Evolutionary conservation across 1,284 basidiomycete genomes (phyloP).

Genomic region (Moniliella sp.): DNA sequence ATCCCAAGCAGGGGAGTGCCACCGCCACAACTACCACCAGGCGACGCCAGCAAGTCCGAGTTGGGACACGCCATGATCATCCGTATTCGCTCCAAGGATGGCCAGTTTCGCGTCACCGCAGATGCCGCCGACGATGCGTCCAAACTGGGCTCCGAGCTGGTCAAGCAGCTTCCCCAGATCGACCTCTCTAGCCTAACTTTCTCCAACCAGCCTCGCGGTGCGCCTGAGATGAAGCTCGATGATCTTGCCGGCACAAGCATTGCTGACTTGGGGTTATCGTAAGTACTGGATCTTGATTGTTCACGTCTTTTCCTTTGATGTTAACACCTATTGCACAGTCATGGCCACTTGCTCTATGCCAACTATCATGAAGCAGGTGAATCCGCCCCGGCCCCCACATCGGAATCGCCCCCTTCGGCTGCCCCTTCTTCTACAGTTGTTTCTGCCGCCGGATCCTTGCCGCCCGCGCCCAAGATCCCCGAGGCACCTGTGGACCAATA

Average conservation of each 20-base stretch:
- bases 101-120: conserved; percentile 71
- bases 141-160: conserved; percentile 39
- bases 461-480: conserved; percentile 40
- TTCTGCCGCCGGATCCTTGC: conserved; percentile 10
- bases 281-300: conserved; percentile 26
- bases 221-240: conserved; percentile 50
- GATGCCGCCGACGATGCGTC: conserved; percentile 49
- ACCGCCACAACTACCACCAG: too few relatives aligned
- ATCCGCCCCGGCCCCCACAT: too few relatives aligned
- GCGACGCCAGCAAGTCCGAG: too few relatives aligned
- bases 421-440: conserved; percentile 18
- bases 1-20: too few relatives aligned
- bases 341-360: conserved; percentile 78
- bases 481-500: conserved; percentile 69
- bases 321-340: conserved; percentile 39
- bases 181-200: conserved; percentile 56
- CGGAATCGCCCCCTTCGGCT: too few relatives aligned
- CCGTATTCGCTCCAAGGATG: conserved; percentile 71
- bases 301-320: not conserved
- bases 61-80: too few relatives aligned
- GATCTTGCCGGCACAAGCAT: conserved; percentile 51
- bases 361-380: conserved; percentile 43
- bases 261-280: conserved; percentile 64
- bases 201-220: conserved; percentile 72
- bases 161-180: conserved; percentile 1